phyloP scores from a whole-genome alignment of 208 protist genomes.

The Acanthamoeba sp. region DNA sequence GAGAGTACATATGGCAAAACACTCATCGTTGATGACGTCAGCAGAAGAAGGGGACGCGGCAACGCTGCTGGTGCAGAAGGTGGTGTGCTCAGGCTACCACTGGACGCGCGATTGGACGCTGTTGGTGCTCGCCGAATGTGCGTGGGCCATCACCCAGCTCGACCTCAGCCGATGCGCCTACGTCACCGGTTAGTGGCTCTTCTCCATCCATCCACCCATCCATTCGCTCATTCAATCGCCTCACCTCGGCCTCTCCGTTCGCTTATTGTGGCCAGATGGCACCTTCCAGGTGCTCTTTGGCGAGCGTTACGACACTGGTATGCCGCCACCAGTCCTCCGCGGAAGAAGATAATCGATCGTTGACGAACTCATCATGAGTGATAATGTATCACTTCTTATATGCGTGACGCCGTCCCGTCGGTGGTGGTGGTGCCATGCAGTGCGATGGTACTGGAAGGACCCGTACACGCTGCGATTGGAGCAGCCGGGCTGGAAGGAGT shows the following conservation, averaged over 20 bases:
- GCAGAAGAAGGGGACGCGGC: background rate
- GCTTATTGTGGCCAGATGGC: constrained; percentile 5
- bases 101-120: constrained; percentile 50
- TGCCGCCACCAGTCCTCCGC: no score
- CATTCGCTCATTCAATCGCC: background rate
- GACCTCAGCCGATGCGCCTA: constrained; percentile 48
- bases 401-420: no score
- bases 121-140: background rate
- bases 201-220: background rate
- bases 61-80: background rate
- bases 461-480: constrained; percentile 24
- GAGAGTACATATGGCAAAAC: no score
- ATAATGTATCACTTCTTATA: no score
- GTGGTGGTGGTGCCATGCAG: background rate
- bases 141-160: constrained; percentile 37
- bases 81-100: background rate
- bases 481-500: constrained; percentile 55
- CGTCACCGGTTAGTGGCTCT: background rate
- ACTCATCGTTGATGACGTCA: no score
- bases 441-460: constrained; percentile 70
- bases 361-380: background rate
- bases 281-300: constrained; percentile 49
- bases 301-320: constrained; percentile 3
- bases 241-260: background rate
- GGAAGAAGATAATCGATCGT: background rate